Evolutionary conservation across 2,329 filamentous ascomycete species (phyloP), one percentile per base, ranked within the genome.

Genomic region (Cordyceps farinosa): DNA sequence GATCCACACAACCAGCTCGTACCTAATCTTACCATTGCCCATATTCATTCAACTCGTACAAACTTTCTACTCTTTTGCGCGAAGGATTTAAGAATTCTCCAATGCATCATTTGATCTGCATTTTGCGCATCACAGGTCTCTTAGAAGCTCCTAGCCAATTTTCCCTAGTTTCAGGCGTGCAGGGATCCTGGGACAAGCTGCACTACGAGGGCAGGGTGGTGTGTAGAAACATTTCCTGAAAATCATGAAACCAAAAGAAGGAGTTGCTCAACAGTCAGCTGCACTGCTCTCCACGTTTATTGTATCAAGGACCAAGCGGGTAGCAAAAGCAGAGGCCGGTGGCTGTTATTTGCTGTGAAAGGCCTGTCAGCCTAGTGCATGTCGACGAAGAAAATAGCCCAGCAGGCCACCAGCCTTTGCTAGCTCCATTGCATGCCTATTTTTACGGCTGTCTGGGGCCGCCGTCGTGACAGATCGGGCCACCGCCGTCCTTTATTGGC

Each of bases 391-490:
- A 38, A 52, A 47, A 47, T 47, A 34, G 32, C n/a, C n/a, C n/a
- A 36, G 30, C 50, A 52, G 50, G 47, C 50, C 50, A 36, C 50
- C 32, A 10, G n/a, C 36, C 22, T 42, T 45, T 9, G 17, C 54
- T 54, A 50, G 56, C 45, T 50, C 15, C 56, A 57, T 47, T 50
- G 32, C 36, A 45, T 51, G 56, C 9, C 48, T 52, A 45, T 53
- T 61, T 61, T 53, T 61, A 48, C 38, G 48, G n/a, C 38, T 29
- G 29, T 48, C 54, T n/a, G 36, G 48, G 50, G 45, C 29, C 36
- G 50, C 50, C 36, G 58, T 30, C 38, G 50, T 61, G 30, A 45
- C n/a, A 54, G 58, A 61, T 61, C 58, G 58, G 58, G 50, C 48
- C 30, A 51, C 50, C 38, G 32, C 36, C 56, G 50, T 38, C 50